Evolutionary conservation across 202 grass and related monocot genomes (phyloP).

Genomic region (Brachypodium distachyon): DNA sequence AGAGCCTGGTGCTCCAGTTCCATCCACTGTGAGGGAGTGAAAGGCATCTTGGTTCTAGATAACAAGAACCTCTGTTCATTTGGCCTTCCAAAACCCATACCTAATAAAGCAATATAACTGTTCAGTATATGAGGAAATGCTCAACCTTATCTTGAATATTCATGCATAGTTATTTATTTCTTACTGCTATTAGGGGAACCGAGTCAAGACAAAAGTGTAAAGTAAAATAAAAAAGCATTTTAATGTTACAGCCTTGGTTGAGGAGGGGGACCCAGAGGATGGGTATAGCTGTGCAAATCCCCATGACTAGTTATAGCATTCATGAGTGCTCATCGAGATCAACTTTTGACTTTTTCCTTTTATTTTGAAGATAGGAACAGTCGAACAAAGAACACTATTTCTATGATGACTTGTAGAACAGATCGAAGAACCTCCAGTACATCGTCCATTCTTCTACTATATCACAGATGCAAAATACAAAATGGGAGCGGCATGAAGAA

Average conservation of each 20-base stretch:
- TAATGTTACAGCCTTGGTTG: conserved; percentile 35
- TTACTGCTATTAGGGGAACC: neutral
- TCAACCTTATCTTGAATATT: conserved; percentile 28
- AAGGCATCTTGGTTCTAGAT: conserved; percentile 68
- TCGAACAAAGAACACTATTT: neutral
- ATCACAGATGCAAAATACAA: neutral
- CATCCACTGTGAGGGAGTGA: conserved; percentile 95
- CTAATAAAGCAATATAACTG: conserved; percentile 28
- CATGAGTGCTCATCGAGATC: conserved; percentile 43
- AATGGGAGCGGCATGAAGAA: neutral
- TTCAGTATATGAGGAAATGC: conserved; percentile 7
- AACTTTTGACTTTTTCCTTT: conserved; percentile 26
- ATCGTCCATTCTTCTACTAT: neutral
- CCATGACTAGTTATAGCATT: conserved; percentile 17
- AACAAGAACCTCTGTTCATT: conserved; percentile 52
- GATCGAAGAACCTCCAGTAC: neutral
- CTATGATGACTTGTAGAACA: neutral
- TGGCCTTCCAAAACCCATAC: conserved; percentile 36
- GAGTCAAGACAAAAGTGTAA: conserved; percentile 36
- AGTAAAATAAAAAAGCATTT: conserved; percentile 11
- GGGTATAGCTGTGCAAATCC: conserved; percentile 26
- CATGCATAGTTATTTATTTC: neutral
- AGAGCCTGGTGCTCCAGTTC: conserved; percentile 94
- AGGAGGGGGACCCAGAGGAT: neutral
- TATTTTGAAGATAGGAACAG: conserved; percentile 22